These are phyloP conservation scores for Rhizomucor miehei DNA, from an alignment of 371 early-diverging fungal species.

Conservation along the genomic window DNA sequence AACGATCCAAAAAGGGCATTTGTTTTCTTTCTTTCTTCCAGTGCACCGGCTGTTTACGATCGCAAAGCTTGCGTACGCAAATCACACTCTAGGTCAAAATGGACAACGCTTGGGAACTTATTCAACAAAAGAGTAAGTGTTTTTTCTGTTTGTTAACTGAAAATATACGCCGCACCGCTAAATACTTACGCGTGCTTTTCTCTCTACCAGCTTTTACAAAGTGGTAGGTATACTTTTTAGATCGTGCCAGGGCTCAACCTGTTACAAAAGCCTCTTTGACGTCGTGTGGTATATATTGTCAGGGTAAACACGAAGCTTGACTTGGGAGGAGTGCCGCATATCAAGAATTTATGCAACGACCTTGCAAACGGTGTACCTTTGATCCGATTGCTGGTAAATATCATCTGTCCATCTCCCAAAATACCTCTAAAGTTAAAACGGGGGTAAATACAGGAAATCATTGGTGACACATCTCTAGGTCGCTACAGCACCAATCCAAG, in stretches of 20 bases:
- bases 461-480: conserved; percentile 74
- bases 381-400: conserved; percentile 77
- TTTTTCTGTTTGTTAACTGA: not conserved
- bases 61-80: no score
- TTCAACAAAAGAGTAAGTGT: conserved; percentile 84
- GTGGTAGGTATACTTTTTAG: conserved; percentile 40
- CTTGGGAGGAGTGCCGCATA: conserved; percentile 54
- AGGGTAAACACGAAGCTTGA: conserved; percentile 94
- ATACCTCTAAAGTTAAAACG: not conserved
- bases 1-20: no score
- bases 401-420: not conserved
- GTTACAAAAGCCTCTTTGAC: conserved; percentile 16
- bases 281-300: conserved; percentile 10
- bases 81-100: conserved; percentile 18
- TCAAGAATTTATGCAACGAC: conserved; percentile 67
- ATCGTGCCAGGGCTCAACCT: no score
- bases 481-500: conserved; percentile 86
- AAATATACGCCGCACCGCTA: not conserved
- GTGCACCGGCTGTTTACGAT: no score
- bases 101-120: conserved; percentile 81
- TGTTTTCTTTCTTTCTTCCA: no score
- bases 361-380: conserved; percentile 83
- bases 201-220: conserved; percentile 66
- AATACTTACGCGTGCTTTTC: not conserved
- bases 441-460: conserved; percentile 63